Percentiles rank a stretch among this genome's conserved stretches.
phyloP scores from a whole-genome alignment of 2,329 filamentous ascomycete genomes.

The Xylariaceae sp. region DNA sequence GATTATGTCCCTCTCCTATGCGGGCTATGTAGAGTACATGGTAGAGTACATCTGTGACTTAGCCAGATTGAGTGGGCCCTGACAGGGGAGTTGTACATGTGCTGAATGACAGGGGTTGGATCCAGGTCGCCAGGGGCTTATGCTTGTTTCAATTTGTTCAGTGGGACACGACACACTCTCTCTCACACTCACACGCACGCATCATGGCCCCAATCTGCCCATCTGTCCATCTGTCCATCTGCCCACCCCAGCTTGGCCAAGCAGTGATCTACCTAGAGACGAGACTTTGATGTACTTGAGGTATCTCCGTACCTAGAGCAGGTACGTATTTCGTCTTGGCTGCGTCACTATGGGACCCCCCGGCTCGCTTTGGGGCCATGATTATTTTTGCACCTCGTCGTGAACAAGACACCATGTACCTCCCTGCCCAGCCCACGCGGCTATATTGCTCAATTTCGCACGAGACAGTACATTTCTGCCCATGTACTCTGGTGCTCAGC shows the following conservation, averaged over 20 bases:
- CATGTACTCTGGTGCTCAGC: conserved; percentile 36
- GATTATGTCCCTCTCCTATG: conserved; percentile 29
- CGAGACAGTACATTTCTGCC: conserved; percentile 29
- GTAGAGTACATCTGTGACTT: conserved; percentile 36
- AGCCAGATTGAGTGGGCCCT: conserved; percentile 1
- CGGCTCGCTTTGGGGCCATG: conserved; percentile 28
- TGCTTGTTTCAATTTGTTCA: conserved; percentile 44
- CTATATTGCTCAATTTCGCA: conserved; percentile 32
- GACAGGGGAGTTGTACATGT: conserved; percentile 20
- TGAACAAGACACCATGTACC: conserved; percentile 35
- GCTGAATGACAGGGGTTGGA: conserved; percentile 25
- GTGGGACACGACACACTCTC: conserved; percentile 17
- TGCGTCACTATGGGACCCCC: conserved; percentile 32
- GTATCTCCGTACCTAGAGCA: conserved; percentile 4
- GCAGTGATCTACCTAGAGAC: conserved; percentile 24
- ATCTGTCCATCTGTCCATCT: not conserved
- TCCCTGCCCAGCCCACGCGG: conserved; percentile 27
- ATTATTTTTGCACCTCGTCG: conserved; percentile 41
- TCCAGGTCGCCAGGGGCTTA: conserved; percentile 35
- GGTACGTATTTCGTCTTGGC: conserved; percentile 22
- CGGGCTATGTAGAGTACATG: conserved; percentile 38
- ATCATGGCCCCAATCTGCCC: not conserved
- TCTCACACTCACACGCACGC: not conserved
- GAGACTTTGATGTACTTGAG: not conserved
- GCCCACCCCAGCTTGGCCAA: conserved; percentile 9